phyloP scores from a whole-genome alignment of 2,329 filamentous ascomycete genomes.

The Aphanocladium album region DNA sequence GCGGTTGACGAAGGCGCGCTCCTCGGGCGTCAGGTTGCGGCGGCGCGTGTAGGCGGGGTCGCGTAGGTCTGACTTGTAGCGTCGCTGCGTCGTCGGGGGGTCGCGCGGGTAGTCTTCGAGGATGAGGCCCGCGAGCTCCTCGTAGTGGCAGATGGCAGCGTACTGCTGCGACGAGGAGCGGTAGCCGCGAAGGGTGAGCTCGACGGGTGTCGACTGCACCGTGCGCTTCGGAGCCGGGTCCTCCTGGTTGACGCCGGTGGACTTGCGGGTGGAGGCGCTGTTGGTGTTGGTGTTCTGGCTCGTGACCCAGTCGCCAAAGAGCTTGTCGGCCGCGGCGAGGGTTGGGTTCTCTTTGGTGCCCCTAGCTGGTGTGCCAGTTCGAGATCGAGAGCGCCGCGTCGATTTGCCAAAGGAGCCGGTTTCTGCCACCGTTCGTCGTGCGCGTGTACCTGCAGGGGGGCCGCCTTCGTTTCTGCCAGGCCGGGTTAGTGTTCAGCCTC shows the following conservation, averaged over 20 bases:
- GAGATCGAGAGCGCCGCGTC: conserved; percentile 57
- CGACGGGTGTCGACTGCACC: conserved; percentile 48
- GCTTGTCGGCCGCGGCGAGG: conserved; percentile 54
- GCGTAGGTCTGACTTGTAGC: conserved; percentile 70
- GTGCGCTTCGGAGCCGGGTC: conserved; percentile 34
- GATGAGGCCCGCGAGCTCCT: conserved; percentile 77
- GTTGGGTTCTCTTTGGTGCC: conserved; percentile 53
- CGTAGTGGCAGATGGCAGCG: conserved; percentile 84
- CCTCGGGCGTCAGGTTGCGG: conserved; percentile 61
- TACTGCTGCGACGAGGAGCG: conserved; percentile 62
- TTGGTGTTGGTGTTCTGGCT: conserved; percentile 35
- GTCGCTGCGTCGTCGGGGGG: conserved; percentile 64
- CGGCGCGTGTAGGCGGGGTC: conserved; percentile 66
- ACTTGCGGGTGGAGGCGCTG: conserved; percentile 24
- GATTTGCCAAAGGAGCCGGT: conserved; percentile 63
- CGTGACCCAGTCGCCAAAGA: conserved; percentile 56
- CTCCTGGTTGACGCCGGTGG: conserved; percentile 29
- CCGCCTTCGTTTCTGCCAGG: conserved; percentile 45
- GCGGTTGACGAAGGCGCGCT: conserved; percentile 72
- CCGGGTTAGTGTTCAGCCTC: neutral
- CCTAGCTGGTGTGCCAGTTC: conserved; percentile 53
- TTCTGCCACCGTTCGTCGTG: conserved; percentile 51
- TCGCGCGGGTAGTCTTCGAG: conserved; percentile 91
- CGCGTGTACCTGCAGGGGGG: conserved; percentile 42
- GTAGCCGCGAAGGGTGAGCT: conserved; percentile 84